A percentile compares a stretch with the other conserved stretches of the same genome.
Conservation (phyloP, 768 basidiomycete genomes). For the Mycena filopes region DNA sequence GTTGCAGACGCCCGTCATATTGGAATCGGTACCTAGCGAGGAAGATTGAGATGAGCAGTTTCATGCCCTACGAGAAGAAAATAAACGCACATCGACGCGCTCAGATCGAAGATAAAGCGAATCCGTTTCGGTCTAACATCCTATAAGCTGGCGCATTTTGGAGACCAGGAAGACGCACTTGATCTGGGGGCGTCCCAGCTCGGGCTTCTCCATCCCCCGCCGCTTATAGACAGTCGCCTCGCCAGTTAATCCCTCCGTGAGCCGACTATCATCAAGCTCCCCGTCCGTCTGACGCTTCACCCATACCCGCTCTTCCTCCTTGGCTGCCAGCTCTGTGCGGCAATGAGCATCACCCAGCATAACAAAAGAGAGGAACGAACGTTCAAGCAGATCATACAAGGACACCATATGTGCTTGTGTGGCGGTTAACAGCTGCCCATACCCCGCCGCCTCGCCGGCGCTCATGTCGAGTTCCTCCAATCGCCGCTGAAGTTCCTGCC, state of each 20-base stretch:
- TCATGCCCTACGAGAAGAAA: not conserved
- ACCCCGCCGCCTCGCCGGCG: slow-evolving; percentile 63
- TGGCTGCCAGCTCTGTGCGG: slow-evolving; percentile 67
- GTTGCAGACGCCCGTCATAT: slow-evolving; percentile 71
- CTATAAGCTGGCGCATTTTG: slow-evolving; percentile 11
- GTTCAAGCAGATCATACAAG: slow-evolving; percentile 69
- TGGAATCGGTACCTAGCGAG: slow-evolving; percentile 73
- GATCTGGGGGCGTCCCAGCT: slow-evolving; percentile 72
- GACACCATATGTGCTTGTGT: slow-evolving; percentile 71
- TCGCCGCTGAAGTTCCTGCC: slow-evolving; percentile 67
- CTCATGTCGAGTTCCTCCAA: slow-evolving; percentile 75
- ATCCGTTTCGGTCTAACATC: slow-evolving; percentile 71
- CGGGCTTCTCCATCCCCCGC: slow-evolving; percentile 75
- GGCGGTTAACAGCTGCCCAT: slow-evolving; percentile 60
- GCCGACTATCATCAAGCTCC: slow-evolving; percentile 72
- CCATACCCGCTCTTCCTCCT: slow-evolving; percentile 78
- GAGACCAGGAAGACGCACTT: slow-evolving; percentile 54
- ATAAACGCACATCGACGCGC: slow-evolving; percentile 67
- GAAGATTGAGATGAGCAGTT: not conserved
- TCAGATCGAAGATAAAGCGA: slow-evolving; percentile 75
- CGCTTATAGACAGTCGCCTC: slow-evolving; percentile 79
- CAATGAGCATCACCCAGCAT: not conserved
- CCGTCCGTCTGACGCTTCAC: slow-evolving; percentile 78
- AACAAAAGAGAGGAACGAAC: slow-evolving; percentile 50
- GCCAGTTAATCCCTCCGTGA: slow-evolving; percentile 75